These are phyloP conservation scores for Wickerhamiella lipophila DNA, from an alignment of 805 yeast genomes.

Conservation along the genomic window DNA sequence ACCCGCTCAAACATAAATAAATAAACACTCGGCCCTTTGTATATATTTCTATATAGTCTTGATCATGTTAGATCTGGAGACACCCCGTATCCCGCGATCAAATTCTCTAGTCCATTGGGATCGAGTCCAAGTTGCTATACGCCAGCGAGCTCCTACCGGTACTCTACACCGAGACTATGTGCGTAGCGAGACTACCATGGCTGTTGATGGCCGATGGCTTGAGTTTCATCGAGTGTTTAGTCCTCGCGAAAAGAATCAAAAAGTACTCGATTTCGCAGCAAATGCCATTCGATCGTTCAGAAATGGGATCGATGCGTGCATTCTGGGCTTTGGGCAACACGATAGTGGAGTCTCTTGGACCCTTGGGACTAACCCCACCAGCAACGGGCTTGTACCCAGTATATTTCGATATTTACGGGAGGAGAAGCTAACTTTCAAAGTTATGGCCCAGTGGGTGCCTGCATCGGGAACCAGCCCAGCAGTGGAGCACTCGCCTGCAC, in stretches of 20 bases:
- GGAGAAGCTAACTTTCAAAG: neutral
- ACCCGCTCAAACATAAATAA: neutral
- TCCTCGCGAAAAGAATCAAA: neutral
- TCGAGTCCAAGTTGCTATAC: neutral
- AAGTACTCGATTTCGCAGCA: neutral
- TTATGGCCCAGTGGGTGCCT: neutral
- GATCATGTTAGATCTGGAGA: neutral
- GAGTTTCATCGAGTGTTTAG: slow-evolving; percentile 4
- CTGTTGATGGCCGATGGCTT: neutral
- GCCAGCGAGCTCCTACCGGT: neutral
- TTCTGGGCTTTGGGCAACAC: neutral
- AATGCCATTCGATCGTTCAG: neutral
- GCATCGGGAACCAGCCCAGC: neutral
- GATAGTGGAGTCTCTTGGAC: neutral
- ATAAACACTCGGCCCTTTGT: neutral
- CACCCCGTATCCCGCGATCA: neutral
- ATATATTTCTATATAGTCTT: neutral
- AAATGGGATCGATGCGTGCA: neutral
- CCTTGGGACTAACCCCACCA: slow-evolving; percentile 1
- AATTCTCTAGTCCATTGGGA: neutral
- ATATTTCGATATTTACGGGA: neutral
- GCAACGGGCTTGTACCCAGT: neutral
- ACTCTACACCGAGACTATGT: neutral
- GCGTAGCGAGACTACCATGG: neutral
- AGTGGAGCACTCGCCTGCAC: neutral